phyloP scores from a whole-genome alignment of 495 filamentous ascomycete species.

The Aspergillus sclerotioniger region DNA sequence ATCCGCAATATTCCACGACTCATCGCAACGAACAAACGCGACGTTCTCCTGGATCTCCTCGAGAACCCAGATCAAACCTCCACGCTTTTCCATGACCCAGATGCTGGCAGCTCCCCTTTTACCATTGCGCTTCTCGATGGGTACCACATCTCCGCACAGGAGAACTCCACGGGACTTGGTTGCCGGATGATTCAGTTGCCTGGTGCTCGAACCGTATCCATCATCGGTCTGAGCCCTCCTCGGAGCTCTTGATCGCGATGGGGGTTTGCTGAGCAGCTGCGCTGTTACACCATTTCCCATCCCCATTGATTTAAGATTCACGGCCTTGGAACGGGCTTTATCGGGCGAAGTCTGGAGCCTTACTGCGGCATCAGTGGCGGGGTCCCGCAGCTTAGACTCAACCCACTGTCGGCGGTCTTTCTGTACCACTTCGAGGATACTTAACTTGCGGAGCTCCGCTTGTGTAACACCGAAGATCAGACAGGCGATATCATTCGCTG shows the following conservation, averaged over 20 bases:
- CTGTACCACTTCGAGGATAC: slow-evolving; percentile 91
- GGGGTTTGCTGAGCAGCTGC: slow-evolving; percentile 80
- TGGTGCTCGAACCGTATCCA: slow-evolving; percentile 64
- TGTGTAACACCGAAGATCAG: slow-evolving; percentile 93
- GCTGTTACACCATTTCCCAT: slow-evolving; percentile 82
- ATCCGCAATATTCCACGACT: slow-evolving; percentile 65
- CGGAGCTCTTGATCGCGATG: slow-evolving; percentile 60
- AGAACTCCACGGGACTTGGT: slow-evolving; percentile 87
- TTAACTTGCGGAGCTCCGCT: slow-evolving; percentile 88
- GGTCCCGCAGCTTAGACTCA: slow-evolving; percentile 73
- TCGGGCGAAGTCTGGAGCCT: slow-evolving; percentile 36
- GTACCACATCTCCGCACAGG: slow-evolving; percentile 94
- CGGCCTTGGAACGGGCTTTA: slow-evolving; percentile 37
- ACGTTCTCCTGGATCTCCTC: slow-evolving; percentile 97
- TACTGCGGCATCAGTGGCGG: slow-evolving; percentile 48
- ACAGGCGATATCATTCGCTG: slow-evolving; percentile 96
- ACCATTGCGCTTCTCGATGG: slow-evolving; percentile 93
- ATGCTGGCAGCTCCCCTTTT: slow-evolving; percentile 86
- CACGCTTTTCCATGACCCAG: slow-evolving; percentile 97
- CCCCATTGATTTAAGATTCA: slow-evolving; percentile 52
- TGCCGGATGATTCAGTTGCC: slow-evolving; percentile 54
- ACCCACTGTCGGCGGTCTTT: slow-evolving; percentile 86
- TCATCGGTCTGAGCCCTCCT: slow-evolving; percentile 71
- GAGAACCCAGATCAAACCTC: slow-evolving; percentile 93
- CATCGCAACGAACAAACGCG: slow-evolving; percentile 68